Conservation (phyloP, 2,329 filamentous ascomycete genomes). For the Beauveria caledonica region DNA sequence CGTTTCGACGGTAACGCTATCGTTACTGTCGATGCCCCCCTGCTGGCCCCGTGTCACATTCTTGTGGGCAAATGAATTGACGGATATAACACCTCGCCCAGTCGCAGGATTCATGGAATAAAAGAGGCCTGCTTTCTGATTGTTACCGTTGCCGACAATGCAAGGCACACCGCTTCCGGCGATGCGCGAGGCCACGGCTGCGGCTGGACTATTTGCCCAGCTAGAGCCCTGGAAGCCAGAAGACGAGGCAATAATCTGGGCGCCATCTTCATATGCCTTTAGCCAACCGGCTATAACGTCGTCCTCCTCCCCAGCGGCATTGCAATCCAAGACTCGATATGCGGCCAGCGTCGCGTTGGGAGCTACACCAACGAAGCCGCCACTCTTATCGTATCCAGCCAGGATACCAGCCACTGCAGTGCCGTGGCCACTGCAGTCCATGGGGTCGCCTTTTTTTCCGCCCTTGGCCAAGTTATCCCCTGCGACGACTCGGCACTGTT, state of each 20-base stretch:
- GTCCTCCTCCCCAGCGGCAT: not conserved
- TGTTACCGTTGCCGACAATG: constrained; percentile 2
- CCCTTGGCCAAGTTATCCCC: not conserved
- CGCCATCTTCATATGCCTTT: constrained; percentile 2
- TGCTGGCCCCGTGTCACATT: not conserved
- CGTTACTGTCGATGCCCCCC: not conserved
- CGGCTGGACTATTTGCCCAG: not conserved
- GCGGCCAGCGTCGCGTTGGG: not conserved
- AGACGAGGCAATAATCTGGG: constrained; percentile 11
- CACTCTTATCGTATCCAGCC: not conserved
- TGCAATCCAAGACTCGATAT: not conserved
- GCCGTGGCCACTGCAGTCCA: not conserved
- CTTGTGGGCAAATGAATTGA: constrained; percentile 3
- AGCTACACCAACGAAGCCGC: not conserved
- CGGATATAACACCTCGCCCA: constrained; percentile 3
- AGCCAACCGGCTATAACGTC: not conserved
- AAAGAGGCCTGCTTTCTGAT: not conserved
- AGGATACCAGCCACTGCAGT: not conserved
- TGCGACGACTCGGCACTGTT: not conserved
- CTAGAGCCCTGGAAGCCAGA: not conserved
- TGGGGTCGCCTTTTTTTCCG: not conserved
- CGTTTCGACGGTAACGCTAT: not conserved
- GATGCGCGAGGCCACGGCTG: not conserved
- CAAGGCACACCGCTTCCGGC: constrained; percentile 1
- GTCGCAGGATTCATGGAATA: not conserved